Base-by-base conservation (phyloP, 108 stramenopile genomes). In the Cylindrotheca closterium region DNA sequence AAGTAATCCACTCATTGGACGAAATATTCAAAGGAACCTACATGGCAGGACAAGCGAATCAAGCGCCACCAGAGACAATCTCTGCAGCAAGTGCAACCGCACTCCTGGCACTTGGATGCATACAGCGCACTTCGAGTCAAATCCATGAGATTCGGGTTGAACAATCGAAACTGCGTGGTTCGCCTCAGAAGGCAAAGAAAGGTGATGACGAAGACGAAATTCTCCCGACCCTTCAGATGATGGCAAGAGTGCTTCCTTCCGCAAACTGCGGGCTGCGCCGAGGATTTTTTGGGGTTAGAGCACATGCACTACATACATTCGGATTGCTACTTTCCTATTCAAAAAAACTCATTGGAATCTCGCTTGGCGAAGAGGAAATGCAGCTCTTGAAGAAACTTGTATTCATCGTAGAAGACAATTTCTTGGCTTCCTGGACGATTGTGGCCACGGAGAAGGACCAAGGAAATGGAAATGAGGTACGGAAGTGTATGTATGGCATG, bases 231-330 rank as follows among this genome's bases (percentile, higher is more conserved):
- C 66, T 89, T 51, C 86, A 87, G 53, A 93, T 93, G 83, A 82
- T 93, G 78, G 91, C 77, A 32, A 73, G 87, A 58, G 59, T 93
- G 23, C 62, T 93, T 55, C 89, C 89, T 25, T 87, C 83, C n/a
- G 60, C 88, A 1, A 60, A 83, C 1, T 74, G 78, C 17, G 79
- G 83, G 30, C 79, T 70, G 12, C 57, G 57, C 5, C 48, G 60
- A 0, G 88, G 83, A 47, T 82, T 79, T 29, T 77, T 85, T 30
- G 59, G 70, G 31, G 83, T 78, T 7, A 72, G 88, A 50, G 56
- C 83, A 19, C 77, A 75, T 51, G 93, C 87, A 4, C 42, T 94
- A 46, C 93, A 94, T 51, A 59, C 93, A 18, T 87, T 91, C 64
- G 75, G 71, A 31, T 29, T 91, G 30, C 56, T 94, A n/a, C 55